These are phyloP conservation scores for Calonectria henricotiae DNA, from an alignment of 2,329 filamentous ascomycete species.

Conservation along the genomic window DNA sequence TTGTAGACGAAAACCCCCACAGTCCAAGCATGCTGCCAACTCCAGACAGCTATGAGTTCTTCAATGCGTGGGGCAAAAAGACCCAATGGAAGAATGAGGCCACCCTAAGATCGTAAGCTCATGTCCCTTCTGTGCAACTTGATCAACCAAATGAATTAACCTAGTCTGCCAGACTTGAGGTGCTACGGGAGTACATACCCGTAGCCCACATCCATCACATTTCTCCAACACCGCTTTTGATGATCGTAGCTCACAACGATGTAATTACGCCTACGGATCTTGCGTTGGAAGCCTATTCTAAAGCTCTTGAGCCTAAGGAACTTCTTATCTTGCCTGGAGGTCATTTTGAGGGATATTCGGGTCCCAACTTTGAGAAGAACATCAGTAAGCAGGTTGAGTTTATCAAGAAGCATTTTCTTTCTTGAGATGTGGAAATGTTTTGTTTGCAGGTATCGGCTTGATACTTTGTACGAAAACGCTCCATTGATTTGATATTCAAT, in stretches of 20 bases:
- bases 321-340: neutral
- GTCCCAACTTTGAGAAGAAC: neutral
- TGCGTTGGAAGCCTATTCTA: neutral
- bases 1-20: neutral
- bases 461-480: too few relatives aligned
- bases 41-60: slow-evolving; percentile 2
- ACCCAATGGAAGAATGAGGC: neutral
- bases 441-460: too few relatives aligned
- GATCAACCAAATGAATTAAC: neutral
- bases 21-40: neutral
- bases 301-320: slow-evolving; percentile 13
- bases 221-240: slow-evolving; percentile 2
- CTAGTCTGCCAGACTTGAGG: neutral
- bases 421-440: neutral
- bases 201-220: neutral
- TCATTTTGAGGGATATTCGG: neutral
- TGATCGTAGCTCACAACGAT: neutral
- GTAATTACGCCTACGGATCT: neutral
- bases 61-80: neutral
- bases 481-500: too few relatives aligned
- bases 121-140: too few relatives aligned
- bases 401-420: neutral
- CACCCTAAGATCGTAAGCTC: neutral
- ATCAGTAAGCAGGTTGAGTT: neutral
- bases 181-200: slow-evolving; percentile 3